phyloP scores from a whole-genome alignment of 352 stramenopile species.

The Globisporangium parvum region DNA sequence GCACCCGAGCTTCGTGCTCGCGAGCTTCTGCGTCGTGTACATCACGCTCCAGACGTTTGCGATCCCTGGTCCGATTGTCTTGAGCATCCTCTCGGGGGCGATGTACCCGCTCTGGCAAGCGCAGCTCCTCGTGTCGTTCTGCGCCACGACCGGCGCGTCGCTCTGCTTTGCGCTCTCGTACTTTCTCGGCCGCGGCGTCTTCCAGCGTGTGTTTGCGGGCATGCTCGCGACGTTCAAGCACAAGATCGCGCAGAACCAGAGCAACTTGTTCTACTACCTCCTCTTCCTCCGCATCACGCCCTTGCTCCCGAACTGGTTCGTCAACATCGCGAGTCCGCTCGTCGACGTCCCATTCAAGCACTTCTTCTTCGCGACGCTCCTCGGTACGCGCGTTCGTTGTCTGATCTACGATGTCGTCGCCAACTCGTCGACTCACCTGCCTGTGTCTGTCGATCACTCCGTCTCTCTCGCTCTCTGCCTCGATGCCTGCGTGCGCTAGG shows the following conservation, averaged over 20 bases:
- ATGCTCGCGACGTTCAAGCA: slow-evolving; percentile 80
- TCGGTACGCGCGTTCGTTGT: slow-evolving; percentile 27
- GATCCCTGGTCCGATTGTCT: slow-evolving; percentile 80
- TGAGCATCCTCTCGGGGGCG: slow-evolving; percentile 84
- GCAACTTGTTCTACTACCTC: slow-evolving; percentile 87
- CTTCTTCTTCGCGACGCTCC: slow-evolving; percentile 79
- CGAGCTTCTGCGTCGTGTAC: slow-evolving; percentile 84
- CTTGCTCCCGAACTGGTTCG: slow-evolving; percentile 86
- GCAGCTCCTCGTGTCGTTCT: slow-evolving; percentile 79
- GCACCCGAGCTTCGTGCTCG: slow-evolving; percentile 63
- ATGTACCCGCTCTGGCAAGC: slow-evolving; percentile 82
- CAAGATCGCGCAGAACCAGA: slow-evolving; percentile 80
- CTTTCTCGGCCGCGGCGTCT: slow-evolving; percentile 70
- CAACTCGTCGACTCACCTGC: too few species aligned
- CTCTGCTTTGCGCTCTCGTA: slow-evolving; percentile 85
- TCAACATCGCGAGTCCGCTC: slow-evolving; percentile 84
- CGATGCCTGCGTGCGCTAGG: slow-evolving; percentile 16
- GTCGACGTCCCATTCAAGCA: slow-evolving; percentile 81
- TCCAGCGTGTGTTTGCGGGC: slow-evolving; percentile 53
- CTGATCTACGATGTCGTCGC: not conserved
- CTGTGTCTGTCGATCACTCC: not conserved
- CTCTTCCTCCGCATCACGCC: slow-evolving; percentile 87
- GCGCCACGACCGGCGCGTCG: slow-evolving; percentile 72
- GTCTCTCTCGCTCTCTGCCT: not conserved
- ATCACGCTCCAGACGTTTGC: slow-evolving; percentile 84